Evolutionary conservation across 148 eudicot species (phyloP).

Genomic region (Rhododendron molle): DNA sequence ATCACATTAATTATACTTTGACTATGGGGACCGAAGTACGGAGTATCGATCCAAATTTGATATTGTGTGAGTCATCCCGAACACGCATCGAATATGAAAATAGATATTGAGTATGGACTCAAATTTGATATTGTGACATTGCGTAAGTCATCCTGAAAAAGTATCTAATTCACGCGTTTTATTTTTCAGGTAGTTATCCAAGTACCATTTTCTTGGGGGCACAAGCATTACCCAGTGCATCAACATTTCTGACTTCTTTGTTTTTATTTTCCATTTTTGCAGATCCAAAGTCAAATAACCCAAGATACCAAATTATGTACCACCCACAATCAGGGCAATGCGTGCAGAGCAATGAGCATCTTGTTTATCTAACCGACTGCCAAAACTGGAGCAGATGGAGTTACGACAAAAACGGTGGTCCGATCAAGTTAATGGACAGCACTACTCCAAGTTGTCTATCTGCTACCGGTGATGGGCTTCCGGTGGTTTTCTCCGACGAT

Average conservation of each 20-base stretch:
- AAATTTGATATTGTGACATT: too few relatives aligned
- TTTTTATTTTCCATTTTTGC: background rate
- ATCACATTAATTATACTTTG: background rate
- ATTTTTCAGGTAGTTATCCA: background rate
- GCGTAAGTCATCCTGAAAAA: too few relatives aligned
- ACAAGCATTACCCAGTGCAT: background rate
- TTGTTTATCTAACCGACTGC: conserved; percentile 16
- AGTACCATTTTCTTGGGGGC: background rate
- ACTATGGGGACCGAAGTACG: background rate
- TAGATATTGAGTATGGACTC: too few relatives aligned
- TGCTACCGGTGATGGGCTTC: conserved; percentile 13
- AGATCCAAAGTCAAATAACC: conserved; percentile 12
- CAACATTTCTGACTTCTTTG: background rate
- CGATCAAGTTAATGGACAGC: conserved; percentile 16
- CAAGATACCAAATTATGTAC: conserved; percentile 18
- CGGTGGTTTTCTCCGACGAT: conserved; percentile 16
- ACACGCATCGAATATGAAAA: too few relatives aligned
- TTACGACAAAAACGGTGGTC: conserved; percentile 13
- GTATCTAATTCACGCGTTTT: too few relatives aligned
- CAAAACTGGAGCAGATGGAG: conserved; percentile 15
- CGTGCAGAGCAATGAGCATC: conserved; percentile 3
- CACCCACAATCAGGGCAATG: conserved; percentile 41
- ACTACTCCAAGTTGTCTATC: conserved; percentile 12
- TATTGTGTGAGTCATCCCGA: too few relatives aligned
- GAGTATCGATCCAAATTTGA: too few relatives aligned